A percentile compares a stretch with the other conserved stretches of the same genome.
Conservation (phyloP, 495 filamentous ascomycete genomes). For the Xylona heveae region DNA sequence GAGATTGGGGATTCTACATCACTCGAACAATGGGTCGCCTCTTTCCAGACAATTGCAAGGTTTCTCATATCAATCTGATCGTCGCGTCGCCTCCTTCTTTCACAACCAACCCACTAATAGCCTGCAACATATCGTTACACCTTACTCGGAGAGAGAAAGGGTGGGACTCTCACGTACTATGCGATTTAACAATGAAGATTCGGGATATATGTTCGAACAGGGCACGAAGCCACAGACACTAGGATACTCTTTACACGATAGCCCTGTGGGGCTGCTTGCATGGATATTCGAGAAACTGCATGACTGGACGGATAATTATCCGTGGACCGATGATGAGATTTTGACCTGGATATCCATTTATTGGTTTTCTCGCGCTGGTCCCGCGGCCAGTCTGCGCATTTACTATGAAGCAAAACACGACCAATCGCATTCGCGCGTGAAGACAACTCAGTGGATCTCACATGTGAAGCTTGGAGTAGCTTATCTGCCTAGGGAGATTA, state of each 20-base stretch:
- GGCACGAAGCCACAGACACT: conserved; percentile 27
- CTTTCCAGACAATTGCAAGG: conserved; percentile 21
- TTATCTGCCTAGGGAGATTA: conserved; percentile 20
- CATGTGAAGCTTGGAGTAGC: conserved; percentile 21
- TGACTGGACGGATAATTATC: conserved; percentile 25
- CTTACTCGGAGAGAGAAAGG: conserved; percentile 17
- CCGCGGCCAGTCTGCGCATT: conserved; percentile 24
- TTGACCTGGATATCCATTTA: conserved; percentile 33
- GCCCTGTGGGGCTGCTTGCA: conserved; percentile 26
- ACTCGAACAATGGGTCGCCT: conserved; percentile 18
- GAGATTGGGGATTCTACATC: conserved; percentile 27
- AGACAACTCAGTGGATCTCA: conserved; percentile 6
- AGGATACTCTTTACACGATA: conserved; percentile 26
- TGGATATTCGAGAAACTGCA: conserved; percentile 36
- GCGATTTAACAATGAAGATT: conserved; percentile 17
- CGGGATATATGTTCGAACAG: conserved; percentile 23
- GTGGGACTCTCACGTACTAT: conserved; percentile 13
- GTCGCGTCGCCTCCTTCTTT: conserved; percentile 15
- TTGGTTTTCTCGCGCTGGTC: conserved; percentile 27
- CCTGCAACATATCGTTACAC: conserved; percentile 16
- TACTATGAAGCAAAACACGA: conserved; percentile 26
- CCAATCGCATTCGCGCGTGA: conserved; percentile 3
- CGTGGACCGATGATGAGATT: conserved; percentile 33
- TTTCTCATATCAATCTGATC: conserved; percentile 23
- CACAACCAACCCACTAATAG: conserved; percentile 15